phyloP scores from a whole-genome alignment of 2,329 filamentous ascomycete species.

The Microcyclosporella mali region DNA sequence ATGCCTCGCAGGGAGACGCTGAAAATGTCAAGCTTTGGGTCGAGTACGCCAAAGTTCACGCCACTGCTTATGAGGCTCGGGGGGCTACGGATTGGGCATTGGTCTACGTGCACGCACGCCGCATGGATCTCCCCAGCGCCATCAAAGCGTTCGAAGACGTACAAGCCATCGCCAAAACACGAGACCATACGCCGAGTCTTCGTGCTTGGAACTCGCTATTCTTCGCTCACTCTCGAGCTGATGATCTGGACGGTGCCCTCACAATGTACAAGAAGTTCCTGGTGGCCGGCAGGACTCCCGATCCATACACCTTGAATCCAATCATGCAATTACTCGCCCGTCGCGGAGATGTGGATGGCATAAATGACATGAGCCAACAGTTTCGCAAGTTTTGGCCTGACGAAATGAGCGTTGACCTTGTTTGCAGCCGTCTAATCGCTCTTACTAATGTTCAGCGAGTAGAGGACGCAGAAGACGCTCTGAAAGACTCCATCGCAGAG shows the following conservation, averaged over 20 bases:
- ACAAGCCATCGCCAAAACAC: constrained; percentile 23
- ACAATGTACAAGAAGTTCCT: constrained; percentile 57
- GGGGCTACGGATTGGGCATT: constrained; percentile 42
- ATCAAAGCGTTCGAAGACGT: constrained; percentile 59
- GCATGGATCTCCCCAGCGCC: constrained; percentile 57
- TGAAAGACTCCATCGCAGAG: constrained; percentile 47
- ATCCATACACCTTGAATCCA: constrained; percentile 61
- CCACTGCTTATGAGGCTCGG: constrained; percentile 28
- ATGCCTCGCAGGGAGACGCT: constrained; percentile 32
- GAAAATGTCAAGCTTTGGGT: constrained; percentile 25
- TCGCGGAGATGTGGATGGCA: constrained; percentile 66
- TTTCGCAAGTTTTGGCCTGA: constrained; percentile 48
- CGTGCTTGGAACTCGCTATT: constrained; percentile 72
- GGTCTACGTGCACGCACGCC: constrained; percentile 64
- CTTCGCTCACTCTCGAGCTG: constrained; percentile 59
- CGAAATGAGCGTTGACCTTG: constrained; percentile 28
- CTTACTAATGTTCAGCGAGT: constrained; percentile 45
- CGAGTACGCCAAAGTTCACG: too few species aligned
- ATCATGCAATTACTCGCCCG: constrained; percentile 66
- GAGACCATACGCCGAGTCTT: constrained; percentile 45
- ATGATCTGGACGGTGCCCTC: constrained; percentile 62
- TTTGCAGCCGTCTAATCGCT: constrained; percentile 60
- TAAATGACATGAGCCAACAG: constrained; percentile 56
- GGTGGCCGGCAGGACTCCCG: constrained; percentile 44
- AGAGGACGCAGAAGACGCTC: constrained; percentile 44